phyloP scores from a whole-genome alignment of 1,139 yeast genomes.

The Pichia sp. region DNA sequence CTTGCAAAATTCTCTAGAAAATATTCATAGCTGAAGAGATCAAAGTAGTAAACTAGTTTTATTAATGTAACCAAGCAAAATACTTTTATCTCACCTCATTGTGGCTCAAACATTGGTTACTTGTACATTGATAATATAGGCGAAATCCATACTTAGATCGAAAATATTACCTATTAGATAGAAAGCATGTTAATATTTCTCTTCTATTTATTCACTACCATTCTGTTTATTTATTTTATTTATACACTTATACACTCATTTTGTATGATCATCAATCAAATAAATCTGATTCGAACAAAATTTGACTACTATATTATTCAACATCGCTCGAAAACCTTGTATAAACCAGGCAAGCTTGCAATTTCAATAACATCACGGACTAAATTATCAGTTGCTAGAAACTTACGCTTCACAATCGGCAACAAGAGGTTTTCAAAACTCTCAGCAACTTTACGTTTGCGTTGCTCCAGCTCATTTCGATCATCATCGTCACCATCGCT shows the following conservation, averaged over 20 bases:
- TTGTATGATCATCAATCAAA: not conserved
- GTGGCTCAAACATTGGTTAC: not conserved
- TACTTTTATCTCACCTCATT: not conserved
- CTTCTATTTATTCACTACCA: not conserved
- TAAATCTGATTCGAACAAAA: not conserved
- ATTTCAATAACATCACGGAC: slow-evolving; percentile 65
- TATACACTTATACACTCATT: not conserved
- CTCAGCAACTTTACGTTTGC: slow-evolving; percentile 28
- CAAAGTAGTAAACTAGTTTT: too few relatives aligned
- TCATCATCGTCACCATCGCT: slow-evolving; percentile 30
- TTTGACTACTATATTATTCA: slow-evolving; percentile 30
- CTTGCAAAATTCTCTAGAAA: not conserved
- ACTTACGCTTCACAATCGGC: slow-evolving; percentile 59
- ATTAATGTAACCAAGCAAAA: too few relatives aligned
- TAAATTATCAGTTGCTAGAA: slow-evolving; percentile 60
- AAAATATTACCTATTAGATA: not conserved
- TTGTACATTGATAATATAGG: not conserved
- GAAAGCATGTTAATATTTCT: not conserved
- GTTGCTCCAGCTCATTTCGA: slow-evolving; percentile 21
- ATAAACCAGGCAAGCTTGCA: slow-evolving; percentile 88
- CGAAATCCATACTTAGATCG: not conserved
- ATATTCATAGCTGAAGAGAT: not conserved
- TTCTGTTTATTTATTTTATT: not conserved
- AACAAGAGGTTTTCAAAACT: slow-evolving; percentile 56
- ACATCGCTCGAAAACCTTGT: slow-evolving; percentile 90